Evolutionary conservation across 345 rosid species (phyloP), one percentile per base, ranked within the genome.

Genomic region (Gossypium herbaceum): DNA sequence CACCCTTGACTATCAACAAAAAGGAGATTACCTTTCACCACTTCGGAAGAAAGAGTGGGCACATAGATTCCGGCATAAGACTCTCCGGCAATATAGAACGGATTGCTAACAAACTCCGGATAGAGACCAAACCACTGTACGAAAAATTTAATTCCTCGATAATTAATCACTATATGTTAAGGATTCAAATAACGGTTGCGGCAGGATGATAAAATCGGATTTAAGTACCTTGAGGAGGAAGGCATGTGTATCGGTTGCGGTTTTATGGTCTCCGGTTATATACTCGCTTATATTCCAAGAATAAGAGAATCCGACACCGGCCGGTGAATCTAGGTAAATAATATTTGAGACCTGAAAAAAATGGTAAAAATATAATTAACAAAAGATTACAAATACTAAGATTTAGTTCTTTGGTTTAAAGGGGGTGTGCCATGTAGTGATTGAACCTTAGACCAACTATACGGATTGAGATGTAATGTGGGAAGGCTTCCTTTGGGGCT

Each of bases 321-420:
- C 75, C 1, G 93, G 91, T 16, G 93, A 84, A 69, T 89, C 93
- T 83, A 89, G 76, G 70, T 87, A 89, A 20, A 89, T 83, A 4
- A 86, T 79, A 79, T 67, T 88, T 20, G 93, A 87, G 50, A 86
- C 89, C 92, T 89, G 77, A 25, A 73, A 58, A 24, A 51, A 19
- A 9, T 1, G 58, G 2, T 54, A 58, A 24, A 34, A 45, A 43
- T 3, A 57, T 43, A 2, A 8, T 44, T 62, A 59, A 61, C 19
- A 17, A 51, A 51, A 41, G 12, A 29, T 52, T 61, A 0, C 6
- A 6, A 54, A 71, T n/a, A 8, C 4, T 34, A 44, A 72, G n/a
- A 7, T 56, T n/a, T 8, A n/a, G 5, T 17, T 2, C 19, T 34
- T 34, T 34, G 41, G 41, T 34, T 34, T 34, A 34, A 17, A 34